Evolutionary conservation across 2,329 filamentous ascomycete species (phyloP).

Genomic region (Scopulariopsis brevicaulis): DNA sequence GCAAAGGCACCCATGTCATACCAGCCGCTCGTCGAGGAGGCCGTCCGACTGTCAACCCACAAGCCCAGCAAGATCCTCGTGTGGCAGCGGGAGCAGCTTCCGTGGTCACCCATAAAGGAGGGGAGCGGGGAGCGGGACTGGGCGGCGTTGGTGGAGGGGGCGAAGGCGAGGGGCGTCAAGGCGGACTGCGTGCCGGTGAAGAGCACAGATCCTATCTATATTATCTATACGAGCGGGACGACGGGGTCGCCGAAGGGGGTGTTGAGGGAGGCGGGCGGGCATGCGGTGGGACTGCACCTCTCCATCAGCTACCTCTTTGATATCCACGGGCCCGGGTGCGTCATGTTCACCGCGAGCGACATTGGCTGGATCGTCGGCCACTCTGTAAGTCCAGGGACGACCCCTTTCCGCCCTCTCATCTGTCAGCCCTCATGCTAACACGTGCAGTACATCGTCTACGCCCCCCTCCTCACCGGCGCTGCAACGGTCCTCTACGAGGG

Average conservation of each 20-base stretch:
- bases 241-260: constrained; percentile 79
- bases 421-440: background rate
- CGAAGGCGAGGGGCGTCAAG: constrained; percentile 51
- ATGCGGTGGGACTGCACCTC: constrained; percentile 74
- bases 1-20: constrained; percentile 72
- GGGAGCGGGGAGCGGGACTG: constrained; percentile 64
- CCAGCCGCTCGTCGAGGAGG: constrained; percentile 63
- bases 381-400: constrained; percentile 22
- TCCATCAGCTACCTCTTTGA: constrained; percentile 77
- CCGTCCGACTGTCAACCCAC: constrained; percentile 52
- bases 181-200: constrained; percentile 68
- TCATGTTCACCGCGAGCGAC: constrained; percentile 63
- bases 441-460: constrained; percentile 68
- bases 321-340: constrained; percentile 73
- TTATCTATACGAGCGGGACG: constrained; percentile 81
- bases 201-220: constrained; percentile 72
- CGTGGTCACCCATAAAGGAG: constrained; percentile 61
- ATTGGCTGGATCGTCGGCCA: constrained; percentile 69
- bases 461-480: constrained; percentile 72
- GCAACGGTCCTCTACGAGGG: constrained; percentile 85
- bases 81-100: constrained; percentile 71
- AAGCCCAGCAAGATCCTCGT: constrained; percentile 66
- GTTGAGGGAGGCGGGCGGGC: constrained; percentile 69
- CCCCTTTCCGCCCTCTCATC: background rate
- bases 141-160: constrained; percentile 65